Evolutionary conservation across 2,329 filamentous ascomycete genomes (phyloP).

Genomic region (Sarocladiaceae sp.): DNA sequence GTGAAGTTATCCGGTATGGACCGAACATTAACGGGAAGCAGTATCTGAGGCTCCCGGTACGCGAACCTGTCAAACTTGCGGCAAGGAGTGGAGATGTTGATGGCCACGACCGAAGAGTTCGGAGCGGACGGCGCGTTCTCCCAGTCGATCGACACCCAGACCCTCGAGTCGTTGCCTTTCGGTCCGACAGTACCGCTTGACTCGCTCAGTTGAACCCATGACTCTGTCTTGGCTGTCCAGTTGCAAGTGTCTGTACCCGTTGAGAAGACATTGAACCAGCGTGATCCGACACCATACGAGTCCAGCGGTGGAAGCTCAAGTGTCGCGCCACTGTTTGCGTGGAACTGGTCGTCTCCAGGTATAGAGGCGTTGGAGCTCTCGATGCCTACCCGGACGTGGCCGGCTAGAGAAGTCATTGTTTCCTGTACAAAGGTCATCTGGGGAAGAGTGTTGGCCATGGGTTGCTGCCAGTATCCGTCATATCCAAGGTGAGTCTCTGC

Average conservation of each 20-base stretch:
- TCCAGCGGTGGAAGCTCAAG: slow-evolving; percentile 51
- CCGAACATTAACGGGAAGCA: slow-evolving; percentile 48
- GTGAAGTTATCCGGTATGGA: slow-evolving; percentile 44
- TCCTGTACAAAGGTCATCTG: slow-evolving; percentile 31
- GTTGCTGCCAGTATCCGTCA: slow-evolving; percentile 57
- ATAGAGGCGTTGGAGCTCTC: slow-evolving; percentile 60
- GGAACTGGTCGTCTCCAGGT: slow-evolving; percentile 45
- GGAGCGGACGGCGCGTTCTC: slow-evolving; percentile 17
- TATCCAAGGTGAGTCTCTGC: slow-evolving; percentile 48
- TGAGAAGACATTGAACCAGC: slow-evolving; percentile 51
- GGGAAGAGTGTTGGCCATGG: slow-evolving; percentile 63
- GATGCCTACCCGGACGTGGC: slow-evolving; percentile 56
- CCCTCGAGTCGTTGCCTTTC: slow-evolving; percentile 19
- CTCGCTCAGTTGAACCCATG: slow-evolving; percentile 47
- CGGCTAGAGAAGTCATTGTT: slow-evolving; percentile 27
- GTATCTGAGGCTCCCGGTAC: slow-evolving; percentile 36
- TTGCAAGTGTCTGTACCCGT: slow-evolving; percentile 46
- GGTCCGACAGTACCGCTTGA: slow-evolving; percentile 43
- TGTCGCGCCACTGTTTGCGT: slow-evolving; percentile 42
- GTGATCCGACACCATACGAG: slow-evolving; percentile 46
- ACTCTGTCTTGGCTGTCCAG: slow-evolving; percentile 41
- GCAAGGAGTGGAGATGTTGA: slow-evolving; percentile 46
- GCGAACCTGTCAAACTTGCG: slow-evolving; percentile 34
- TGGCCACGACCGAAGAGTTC: slow-evolving; percentile 39
- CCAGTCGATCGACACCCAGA: slow-evolving; percentile 15